Conservation (phyloP, 768 basidiomycete species). For the Calocybe cyanea region DNA sequence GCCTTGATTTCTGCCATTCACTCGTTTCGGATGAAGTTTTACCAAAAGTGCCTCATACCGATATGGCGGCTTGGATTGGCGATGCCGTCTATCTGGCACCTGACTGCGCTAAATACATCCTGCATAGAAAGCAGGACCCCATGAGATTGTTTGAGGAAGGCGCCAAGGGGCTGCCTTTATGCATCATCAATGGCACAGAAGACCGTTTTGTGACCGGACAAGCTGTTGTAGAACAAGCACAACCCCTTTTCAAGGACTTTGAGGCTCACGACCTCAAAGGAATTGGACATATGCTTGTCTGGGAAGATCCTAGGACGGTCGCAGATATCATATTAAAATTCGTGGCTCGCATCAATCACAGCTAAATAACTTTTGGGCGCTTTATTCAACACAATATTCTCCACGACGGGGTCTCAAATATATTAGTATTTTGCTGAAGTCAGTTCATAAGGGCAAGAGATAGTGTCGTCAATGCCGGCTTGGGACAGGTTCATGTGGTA, state of each 20-base stretch:
- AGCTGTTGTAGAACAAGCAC: constrained; percentile 5
- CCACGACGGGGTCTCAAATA: too few relatives aligned
- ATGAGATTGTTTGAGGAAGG: constrained; percentile 9
- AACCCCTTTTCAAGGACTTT: constrained; percentile 9
- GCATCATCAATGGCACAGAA: constrained; percentile 11
- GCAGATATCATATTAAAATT: constrained; percentile 5
- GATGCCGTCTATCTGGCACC: constrained; percentile 3
- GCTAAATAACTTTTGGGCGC: neutral
- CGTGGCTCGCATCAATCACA: constrained; percentile 7
- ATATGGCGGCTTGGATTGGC: constrained; percentile 10
- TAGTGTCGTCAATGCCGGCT: too few relatives aligned
- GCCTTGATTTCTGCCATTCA: constrained; percentile 8
- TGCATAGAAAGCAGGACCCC: constrained; percentile 8
- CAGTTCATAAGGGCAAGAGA: too few relatives aligned
- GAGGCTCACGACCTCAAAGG: constrained; percentile 7
- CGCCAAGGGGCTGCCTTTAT: constrained; percentile 11
- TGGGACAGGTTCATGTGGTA: too few relatives aligned
- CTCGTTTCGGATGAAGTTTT: constrained; percentile 3
- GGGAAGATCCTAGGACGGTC: constrained; percentile 11
- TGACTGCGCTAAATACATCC: constrained; percentile 6
- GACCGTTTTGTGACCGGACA: constrained; percentile 6
- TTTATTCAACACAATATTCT: too few relatives aligned
- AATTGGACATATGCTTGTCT: constrained; percentile 10
- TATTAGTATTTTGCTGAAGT: too few relatives aligned
- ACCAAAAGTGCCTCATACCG: constrained; percentile 5